Evolutionary conservation across 2,329 filamentous ascomycete genomes (phyloP), one percentile per base, ranked within the genome.

Genomic region (Clonostachys solani): DNA sequence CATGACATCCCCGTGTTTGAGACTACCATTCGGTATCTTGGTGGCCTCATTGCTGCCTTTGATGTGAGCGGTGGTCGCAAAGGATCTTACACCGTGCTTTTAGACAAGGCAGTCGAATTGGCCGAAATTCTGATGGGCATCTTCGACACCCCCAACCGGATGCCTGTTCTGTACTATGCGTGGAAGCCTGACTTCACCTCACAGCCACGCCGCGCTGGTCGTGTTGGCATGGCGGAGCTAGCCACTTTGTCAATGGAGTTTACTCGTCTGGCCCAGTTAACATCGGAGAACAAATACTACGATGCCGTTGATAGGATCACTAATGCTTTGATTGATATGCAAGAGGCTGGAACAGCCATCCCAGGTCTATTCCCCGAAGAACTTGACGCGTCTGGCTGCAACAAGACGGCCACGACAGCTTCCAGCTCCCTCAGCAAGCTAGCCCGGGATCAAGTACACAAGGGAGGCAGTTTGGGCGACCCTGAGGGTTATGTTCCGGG

Each of bases 121-220:
- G 90, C 83, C 37, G 87, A 92, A 57, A 78, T 95, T 50, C 71
- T 95, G 33, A 90, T 92, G 71, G 83, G 86, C 46, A 80, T 87
- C 5, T 95, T 95, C 58, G 90, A 95, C 65, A 96, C 92, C 1
- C 92, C 92, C 1, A 96, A 97, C 64, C 83, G 90, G 56, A 95
- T 97, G 89, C 92, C 92, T 4, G 69, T 89, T 6, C 77, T 90
- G 6, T 91, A 85, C 65, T 95, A 92, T 67, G 72, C 77, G 52
- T 96, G 87, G 89, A 79, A 81, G 56, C 87, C 86, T 54, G 68
- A 77, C 15, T 81, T 74, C 56, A 77, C 80, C 10, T 80, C 78
- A 5, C 77, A 84, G 53, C 80, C 83, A 7, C 85, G 83, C 55
- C 75, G 78, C 19, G 87, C 87, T 2, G 69, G 73, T 49, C 66